Conservation (phyloP, 306 rosid genomes). For the Trichosanthes truncata region DNA sequence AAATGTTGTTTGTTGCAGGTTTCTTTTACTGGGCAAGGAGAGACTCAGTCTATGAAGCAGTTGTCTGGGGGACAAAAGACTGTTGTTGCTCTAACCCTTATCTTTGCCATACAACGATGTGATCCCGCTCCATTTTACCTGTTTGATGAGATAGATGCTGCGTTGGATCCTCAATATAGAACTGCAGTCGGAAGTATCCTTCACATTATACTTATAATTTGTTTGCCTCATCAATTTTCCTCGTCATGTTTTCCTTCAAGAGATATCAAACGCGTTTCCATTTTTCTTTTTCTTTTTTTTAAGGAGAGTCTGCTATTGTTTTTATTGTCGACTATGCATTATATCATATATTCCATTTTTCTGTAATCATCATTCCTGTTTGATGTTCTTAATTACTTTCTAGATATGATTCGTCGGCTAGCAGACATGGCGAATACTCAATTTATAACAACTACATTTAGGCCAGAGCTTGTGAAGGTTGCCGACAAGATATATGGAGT, state of each 20-base stretch:
- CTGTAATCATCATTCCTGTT: slow-evolving; percentile 6
- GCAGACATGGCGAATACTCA: slow-evolving; percentile 82
- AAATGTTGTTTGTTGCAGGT: slow-evolving; percentile 44
- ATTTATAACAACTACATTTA: slow-evolving; percentile 87
- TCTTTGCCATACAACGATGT: slow-evolving; percentile 97
- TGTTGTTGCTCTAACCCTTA: slow-evolving; percentile 94
- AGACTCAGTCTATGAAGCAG: slow-evolving; percentile 98
- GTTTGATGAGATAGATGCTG: slow-evolving; percentile 96
- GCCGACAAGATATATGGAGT: slow-evolving; percentile 89
- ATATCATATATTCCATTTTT: background rate
- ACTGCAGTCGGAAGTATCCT: slow-evolving; percentile 99
- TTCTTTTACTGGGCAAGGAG: slow-evolving; percentile 97
- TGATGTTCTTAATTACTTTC: slow-evolving; percentile 34
- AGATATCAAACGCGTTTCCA: background rate
- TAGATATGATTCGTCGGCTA: slow-evolving; percentile 92
- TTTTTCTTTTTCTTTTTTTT: background rate
- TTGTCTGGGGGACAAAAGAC: slow-evolving; percentile 98
- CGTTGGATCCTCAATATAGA: slow-evolving; percentile 96
- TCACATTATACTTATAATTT: slow-evolving; percentile 7
- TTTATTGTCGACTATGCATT: background rate
- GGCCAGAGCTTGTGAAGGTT: slow-evolving; percentile 91
- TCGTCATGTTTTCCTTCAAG: background rate
- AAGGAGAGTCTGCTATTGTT: background rate
- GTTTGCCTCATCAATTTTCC: slow-evolving; percentile 10
- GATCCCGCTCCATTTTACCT: slow-evolving; percentile 99